phyloP scores from a whole-genome alignment of 2,329 filamentous ascomycete species.

The Coniochaeta ligniaria region DNA sequence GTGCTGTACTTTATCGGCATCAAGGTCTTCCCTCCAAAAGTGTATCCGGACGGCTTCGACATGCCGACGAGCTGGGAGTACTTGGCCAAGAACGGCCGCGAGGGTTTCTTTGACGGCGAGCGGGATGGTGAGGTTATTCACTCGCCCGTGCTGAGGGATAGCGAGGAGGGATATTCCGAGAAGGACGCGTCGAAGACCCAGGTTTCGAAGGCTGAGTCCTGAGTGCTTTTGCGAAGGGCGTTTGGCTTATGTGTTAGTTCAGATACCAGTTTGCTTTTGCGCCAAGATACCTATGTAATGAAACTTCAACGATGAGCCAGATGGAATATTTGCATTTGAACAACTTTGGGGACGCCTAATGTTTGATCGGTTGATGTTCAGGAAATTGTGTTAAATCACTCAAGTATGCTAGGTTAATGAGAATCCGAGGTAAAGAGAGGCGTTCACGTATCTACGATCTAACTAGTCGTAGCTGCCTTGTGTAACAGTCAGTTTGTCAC shows the following conservation, averaged over 20 bases:
- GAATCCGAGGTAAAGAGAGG: too few relatives aligned
- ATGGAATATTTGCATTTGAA: too few relatives aligned
- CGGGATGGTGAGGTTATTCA: neutral
- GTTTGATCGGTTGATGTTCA: too few relatives aligned
- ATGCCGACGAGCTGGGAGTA: slow-evolving; percentile 10
- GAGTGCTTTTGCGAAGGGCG: neutral
- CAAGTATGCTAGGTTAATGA: too few relatives aligned
- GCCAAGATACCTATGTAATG: too few relatives aligned
- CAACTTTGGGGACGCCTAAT: too few relatives aligned
- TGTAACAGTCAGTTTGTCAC: too few relatives aligned
- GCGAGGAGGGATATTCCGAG: neutral
- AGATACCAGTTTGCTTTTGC: neutral
- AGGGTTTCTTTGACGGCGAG: slow-evolving; percentile 6
- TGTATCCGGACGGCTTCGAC: slow-evolving; percentile 13
- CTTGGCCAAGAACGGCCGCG: slow-evolving; percentile 8
- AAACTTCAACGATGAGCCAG: too few relatives aligned
- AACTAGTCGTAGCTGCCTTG: too few relatives aligned
- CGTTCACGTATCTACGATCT: too few relatives aligned
- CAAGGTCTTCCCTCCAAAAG: slow-evolving; percentile 12
- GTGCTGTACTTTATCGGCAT: slow-evolving; percentile 15
- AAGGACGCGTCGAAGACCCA: slow-evolving; percentile 1
- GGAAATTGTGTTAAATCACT: too few relatives aligned
- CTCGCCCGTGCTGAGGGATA: neutral
- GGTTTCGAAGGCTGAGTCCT: neutral
- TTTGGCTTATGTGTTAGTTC: neutral